phyloP scores from a whole-genome alignment of 805 yeast genomes.

The Cephaloascus fragrans region DNA sequence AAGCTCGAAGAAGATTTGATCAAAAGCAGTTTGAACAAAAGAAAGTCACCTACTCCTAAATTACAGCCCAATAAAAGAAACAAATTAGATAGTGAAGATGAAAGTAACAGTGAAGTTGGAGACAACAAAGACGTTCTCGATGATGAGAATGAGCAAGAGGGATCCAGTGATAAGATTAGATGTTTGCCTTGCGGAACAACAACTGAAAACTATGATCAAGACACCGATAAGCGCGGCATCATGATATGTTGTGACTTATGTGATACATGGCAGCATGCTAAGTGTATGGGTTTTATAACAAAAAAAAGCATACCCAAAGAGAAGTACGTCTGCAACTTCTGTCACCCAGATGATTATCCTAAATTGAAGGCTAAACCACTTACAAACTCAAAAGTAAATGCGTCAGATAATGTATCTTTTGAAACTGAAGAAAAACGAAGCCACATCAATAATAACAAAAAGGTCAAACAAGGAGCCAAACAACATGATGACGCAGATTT shows the following conservation, averaged over 20 bases:
- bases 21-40: conserved; percentile 1
- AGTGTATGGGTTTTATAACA: conserved; percentile 44
- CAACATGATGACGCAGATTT: conserved; percentile 7
- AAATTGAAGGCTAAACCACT: conserved; percentile 12
- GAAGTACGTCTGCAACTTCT: conserved; percentile 44
- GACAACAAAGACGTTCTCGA: conserved; percentile 5
- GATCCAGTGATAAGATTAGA: conserved; percentile 14
- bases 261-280: conserved; percentile 63
- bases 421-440: conserved; percentile 5
- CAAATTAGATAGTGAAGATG: conserved; percentile 6
- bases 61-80: conserved; percentile 2
- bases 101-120: conserved; percentile 5
- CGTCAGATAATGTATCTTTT: conserved; percentile 1
- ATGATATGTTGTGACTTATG: conserved; percentile 65
- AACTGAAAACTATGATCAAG: conserved; percentile 48
- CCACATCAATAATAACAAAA: conserved; percentile 3
- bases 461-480: conserved; percentile 4
- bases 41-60: conserved; percentile 4
- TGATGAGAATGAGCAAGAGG: conserved; percentile 8
- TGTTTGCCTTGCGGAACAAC: conserved; percentile 57
- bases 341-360: conserved; percentile 32
- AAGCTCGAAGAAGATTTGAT: conserved; percentile 15
- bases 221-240: conserved; percentile 38
- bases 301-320: conserved; percentile 29
- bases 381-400: neutral